Percentiles rank a stretch among this genome's conserved stretches.
Evolutionary conservation across 805 yeast genomes (phyloP).

Genomic region (Candida maesae): DNA sequence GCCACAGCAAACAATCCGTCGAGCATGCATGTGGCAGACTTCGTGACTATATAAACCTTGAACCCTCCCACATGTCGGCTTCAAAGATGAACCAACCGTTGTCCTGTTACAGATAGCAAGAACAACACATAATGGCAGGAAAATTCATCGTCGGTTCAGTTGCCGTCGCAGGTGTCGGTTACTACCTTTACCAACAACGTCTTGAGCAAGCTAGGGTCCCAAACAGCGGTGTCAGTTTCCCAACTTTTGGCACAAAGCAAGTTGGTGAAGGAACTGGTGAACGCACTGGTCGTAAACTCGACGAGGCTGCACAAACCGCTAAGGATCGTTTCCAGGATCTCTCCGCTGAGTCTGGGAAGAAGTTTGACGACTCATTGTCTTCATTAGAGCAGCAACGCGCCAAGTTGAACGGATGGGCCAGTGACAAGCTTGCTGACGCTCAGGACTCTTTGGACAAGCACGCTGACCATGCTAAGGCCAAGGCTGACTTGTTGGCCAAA

Average conservation of each 20-base stretch:
- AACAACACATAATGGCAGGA: constrained; percentile 8
- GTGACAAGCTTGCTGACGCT: constrained; percentile 17
- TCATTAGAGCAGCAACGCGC: constrained; percentile 15
- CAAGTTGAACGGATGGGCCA: constrained; percentile 21
- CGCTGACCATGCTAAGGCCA: constrained; percentile 17
- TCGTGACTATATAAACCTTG: no score
- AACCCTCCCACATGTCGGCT: no score
- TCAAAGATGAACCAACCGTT: no score
- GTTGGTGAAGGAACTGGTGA: constrained; percentile 20
- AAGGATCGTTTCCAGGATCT: constrained; percentile 16
- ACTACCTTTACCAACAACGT: constrained; percentile 25
- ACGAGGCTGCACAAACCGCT: constrained; percentile 20
- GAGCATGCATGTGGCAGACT: background rate
- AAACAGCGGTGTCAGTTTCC: constrained; percentile 2
- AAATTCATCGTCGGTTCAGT: constrained; percentile 23
- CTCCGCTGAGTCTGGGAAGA: constrained; percentile 20
- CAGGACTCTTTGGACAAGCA: constrained; percentile 10
- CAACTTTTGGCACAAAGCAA: constrained; percentile 8
- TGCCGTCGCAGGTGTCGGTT: constrained; percentile 25
- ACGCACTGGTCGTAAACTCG: constrained; percentile 25
- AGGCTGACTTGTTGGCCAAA: constrained; percentile 17
- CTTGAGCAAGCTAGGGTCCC: constrained; percentile 16
- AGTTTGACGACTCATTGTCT: constrained; percentile 16
- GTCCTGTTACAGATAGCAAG: background rate
- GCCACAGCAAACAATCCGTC: background rate